Percentiles rank a stretch among this genome's conserved stretches.
These are phyloP conservation scores for Trichosporon faecale DNA, from an alignment of 1,284 basidiomycete genomes.

Conservation along the genomic window DNA sequence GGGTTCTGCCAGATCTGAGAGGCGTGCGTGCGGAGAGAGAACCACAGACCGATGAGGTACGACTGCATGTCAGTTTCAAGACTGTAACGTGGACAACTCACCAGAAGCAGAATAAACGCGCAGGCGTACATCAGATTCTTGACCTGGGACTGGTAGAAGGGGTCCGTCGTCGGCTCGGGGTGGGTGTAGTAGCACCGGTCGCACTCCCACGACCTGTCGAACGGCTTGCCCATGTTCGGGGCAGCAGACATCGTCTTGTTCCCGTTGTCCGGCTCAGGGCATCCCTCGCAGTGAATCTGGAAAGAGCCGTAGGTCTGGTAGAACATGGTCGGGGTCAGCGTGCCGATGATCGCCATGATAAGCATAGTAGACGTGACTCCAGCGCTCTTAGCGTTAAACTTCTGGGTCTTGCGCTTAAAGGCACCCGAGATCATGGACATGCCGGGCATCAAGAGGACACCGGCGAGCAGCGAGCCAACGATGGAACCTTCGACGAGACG, in stretches of 20 bases:
- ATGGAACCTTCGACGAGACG: conserved; percentile 95
- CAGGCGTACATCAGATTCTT: conserved; percentile 93
- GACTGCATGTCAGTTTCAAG: conserved; percentile 61
- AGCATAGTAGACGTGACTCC: conserved; percentile 99
- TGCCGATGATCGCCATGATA: conserved; percentile 99
- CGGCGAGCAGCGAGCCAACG: conserved; percentile 88
- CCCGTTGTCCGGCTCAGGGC: conserved; percentile 57
- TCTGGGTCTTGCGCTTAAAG: conserved; percentile 85
- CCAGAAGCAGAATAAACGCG: conserved; percentile 80
- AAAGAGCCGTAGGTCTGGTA: conserved; percentile 99
- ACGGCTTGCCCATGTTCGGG: conserved; percentile 23
- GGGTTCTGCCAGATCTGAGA: conserved; percentile 99
- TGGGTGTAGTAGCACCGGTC: conserved; percentile 93
- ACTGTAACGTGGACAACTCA: conserved; percentile 54
- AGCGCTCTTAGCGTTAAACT: conserved; percentile 96
- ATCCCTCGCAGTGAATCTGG: conserved; percentile 87
- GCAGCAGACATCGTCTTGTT: conserved; percentile 19
- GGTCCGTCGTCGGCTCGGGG: conserved; percentile 85
- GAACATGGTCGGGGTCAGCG: conserved; percentile 91
- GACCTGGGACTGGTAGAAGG: conserved; percentile 94
- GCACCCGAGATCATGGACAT: conserved; percentile 96
- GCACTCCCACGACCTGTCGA: conserved; percentile 72
- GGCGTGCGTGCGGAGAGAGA: conserved; percentile 96
- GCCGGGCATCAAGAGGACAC: conserved; percentile 95
- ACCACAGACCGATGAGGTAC: conserved; percentile 96